Evolutionary conservation across 1,284 basidiomycete species (phyloP), one percentile per base, ranked within the genome.

Genomic region (Trichosporon inkin): DNA sequence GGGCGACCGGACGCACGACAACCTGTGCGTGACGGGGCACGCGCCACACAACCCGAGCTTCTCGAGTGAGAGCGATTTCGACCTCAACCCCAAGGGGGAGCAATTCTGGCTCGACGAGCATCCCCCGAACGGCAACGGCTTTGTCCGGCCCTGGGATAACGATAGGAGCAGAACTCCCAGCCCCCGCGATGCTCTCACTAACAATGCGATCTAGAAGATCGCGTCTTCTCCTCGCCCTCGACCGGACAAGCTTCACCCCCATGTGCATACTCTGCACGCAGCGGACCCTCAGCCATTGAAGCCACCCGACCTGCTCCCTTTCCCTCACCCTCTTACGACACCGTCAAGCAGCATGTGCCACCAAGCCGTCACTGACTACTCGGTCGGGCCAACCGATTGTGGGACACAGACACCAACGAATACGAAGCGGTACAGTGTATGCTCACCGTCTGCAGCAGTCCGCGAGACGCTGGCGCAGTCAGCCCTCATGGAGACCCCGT

Each of bases 21-120:
- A n/a, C 6, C 34, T 44, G 14, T 19, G 20, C 40, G 47, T 36
- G 37, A 13, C 40, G 8, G 51, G 57, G 8, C 62, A 63, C 35
- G 54, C 38, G 1, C 53, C 39, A 24, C 63, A 64, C 53, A 56
- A 61, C 40, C 63, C 60, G 36, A 37, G 22, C 14, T 56, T 60
- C 56, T 65, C 62, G 16, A 63, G 62, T 38, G 64, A 66, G 34
- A 61, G 61, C 57, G 68, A 70, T 47, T 66, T 60, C 53, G 62
- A 60, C 49, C 59, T 55, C n/a, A 44, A 54, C 34, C 39, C 61
- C 11, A 61, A 57, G 22, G 68, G 65, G 36, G 58, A 64, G 28
- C 63, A 62, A 16, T 70, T 70, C 51, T 61, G 58, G 10, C 61
- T 70, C 13, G 68, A 70, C 32, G 68, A 70, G 36, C 38, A 40